phyloP scores from a whole-genome alignment of 139 green algal species.

The Volvox reticuliferus region DNA sequence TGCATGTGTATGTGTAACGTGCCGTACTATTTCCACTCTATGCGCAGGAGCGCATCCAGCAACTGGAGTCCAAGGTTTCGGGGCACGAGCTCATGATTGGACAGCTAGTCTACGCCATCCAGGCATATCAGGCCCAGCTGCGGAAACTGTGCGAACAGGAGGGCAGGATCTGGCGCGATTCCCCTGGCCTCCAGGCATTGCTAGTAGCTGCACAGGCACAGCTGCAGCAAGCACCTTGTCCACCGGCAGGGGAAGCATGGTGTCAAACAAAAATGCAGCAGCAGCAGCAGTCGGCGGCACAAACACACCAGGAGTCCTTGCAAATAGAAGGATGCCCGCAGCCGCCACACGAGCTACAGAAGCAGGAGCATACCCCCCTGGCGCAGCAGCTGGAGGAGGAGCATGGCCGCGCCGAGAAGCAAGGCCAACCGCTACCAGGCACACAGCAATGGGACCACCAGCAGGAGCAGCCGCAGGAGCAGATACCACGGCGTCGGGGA shows the following conservation, averaged over 20 bases:
- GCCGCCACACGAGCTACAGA: not conserved
- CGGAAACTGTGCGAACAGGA: not conserved
- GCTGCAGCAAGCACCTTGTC: too few relatives aligned
- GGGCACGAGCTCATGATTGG: not conserved
- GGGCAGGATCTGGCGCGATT: not conserved
- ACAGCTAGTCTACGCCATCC: not conserved
- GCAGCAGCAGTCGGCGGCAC: not conserved
- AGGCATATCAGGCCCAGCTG: not conserved
- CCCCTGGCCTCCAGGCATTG: not conserved
- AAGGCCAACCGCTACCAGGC: too few relatives aligned
- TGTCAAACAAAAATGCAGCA: not conserved
- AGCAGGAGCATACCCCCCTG: not conserved
- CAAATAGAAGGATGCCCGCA: not conserved
- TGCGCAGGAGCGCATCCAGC: not conserved
- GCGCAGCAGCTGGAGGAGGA: too few relatives aligned
- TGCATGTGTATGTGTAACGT: not conserved
- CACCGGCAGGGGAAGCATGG: too few relatives aligned
- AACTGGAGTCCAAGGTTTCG: not conserved
- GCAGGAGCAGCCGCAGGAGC: too few relatives aligned
- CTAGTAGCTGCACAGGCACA: not conserved
- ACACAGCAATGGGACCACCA: too few relatives aligned
- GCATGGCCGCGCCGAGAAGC: too few relatives aligned
- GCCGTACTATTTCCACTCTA: not conserved
- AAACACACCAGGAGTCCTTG: not conserved
- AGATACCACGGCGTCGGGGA: too few relatives aligned